These are phyloP conservation scores for Babesia gibsoni DNA, from an alignment of 169 alveolate genomes.

Conservation along the genomic window DNA sequence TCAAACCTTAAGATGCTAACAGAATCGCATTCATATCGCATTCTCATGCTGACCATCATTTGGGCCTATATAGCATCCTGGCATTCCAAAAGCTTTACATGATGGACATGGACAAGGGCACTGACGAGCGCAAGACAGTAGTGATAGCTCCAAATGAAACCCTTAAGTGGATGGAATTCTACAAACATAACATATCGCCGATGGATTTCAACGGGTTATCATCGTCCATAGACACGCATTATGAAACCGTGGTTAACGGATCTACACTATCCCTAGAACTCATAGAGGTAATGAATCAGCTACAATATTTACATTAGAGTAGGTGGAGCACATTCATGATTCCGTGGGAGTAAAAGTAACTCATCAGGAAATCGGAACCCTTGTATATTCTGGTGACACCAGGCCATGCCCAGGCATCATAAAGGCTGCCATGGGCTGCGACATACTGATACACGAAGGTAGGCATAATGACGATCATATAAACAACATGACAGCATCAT, in stretches of 20 bases:
- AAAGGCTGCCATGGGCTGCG: slow-evolving; percentile 75
- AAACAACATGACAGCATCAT: slow-evolving; percentile 71
- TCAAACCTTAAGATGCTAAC: neutral
- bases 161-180: neutral
- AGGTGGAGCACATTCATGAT: slow-evolving; percentile 80
- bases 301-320: neutral
- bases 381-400: slow-evolving; percentile 90
- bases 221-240: neutral
- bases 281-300: neutral
- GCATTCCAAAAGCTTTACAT: slow-evolving; percentile 52
- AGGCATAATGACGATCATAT: neutral
- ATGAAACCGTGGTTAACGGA: neutral
- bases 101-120: neutral
- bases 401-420: slow-evolving; percentile 83
- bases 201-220: neutral
- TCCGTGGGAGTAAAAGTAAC: slow-evolving; percentile 66
- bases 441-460: slow-evolving; percentile 88
- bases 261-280: neutral
- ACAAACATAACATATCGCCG: slow-evolving; percentile 7
- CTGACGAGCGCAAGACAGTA: neutral
- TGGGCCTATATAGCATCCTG: slow-evolving; percentile 75
- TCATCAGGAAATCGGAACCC: slow-evolving; percentile 55
- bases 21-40: slow-evolving; percentile 82
- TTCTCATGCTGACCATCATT: slow-evolving; percentile 85
- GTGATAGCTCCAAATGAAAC: neutral